Evolutionary conservation across 106 monocot species (phyloP), one percentile per base, ranked within the genome.

Genomic region (Apostasia shenzhenica): DNA sequence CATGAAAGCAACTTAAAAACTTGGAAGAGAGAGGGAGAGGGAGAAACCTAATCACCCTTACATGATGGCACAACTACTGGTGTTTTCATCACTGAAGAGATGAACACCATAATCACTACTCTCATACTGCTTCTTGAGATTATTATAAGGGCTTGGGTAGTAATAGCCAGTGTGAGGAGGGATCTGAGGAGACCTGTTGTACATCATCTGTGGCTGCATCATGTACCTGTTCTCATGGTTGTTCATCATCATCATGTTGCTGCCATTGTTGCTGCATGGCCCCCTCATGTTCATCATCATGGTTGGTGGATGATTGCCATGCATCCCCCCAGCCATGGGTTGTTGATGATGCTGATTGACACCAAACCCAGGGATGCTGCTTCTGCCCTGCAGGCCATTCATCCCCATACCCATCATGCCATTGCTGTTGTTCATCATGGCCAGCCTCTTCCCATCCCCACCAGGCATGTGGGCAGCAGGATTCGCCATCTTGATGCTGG

Each of bases 61-160:
- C 94, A 94, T 94, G 61, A 94, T 73, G 58, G 70, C 68, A 81
- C 94, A 94, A 42, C 84, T 78, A 56, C 63, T 78, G 52, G 90
- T 78, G 71, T 94, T 94, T 83, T 94, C 94, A 71, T 94, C 94
- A 58, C 85, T 90, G 83, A 94, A 94, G 66, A 94, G 79, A 75
- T 87, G 78, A 42, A 69, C 78, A 57, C 72, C 80, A 63, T 87
- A 81, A n/a, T 77, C 80, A 58, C 79, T 61, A 26, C 37, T 48
- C 12, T 84, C 76, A 2, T 68, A 41, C 46, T 74, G 71, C 60
- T 59, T 42, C 26, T 58, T 70, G 52, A 52, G 58, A 62, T 68
- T 73, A 6, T 56, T n/a, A 52, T 78, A 76, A 26, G 70, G 76
- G 68, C 50, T 78, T 38, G 73, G 64, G 54, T 78, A 73, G 73